A percentile compares a stretch with the other conserved stretches of the same genome.
phyloP scores from a whole-genome alignment of 164 flowering plant genomes.

The Aristolochia californica region DNA sequence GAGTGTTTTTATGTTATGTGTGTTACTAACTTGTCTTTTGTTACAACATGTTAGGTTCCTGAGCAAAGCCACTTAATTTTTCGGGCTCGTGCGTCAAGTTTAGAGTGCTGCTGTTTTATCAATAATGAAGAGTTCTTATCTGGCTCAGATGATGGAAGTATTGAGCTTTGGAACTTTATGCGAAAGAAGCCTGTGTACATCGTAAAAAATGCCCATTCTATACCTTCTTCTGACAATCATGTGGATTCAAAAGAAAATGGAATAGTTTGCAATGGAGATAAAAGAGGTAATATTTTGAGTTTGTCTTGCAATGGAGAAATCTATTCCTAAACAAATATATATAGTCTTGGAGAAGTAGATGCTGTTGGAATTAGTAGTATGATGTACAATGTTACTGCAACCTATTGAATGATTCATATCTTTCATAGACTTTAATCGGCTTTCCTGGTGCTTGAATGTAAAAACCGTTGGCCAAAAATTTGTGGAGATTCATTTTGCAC shows the following conservation, averaged over 20 bases:
- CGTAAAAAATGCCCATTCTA: constrained; percentile 79
- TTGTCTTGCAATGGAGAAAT: background rate
- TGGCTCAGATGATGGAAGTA: constrained; percentile 94
- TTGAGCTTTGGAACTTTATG: constrained; percentile 63
- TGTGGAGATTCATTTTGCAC: no score
- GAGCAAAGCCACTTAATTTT: constrained; percentile 72
- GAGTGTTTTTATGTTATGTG: no score
- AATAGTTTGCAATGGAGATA: constrained; percentile 26
- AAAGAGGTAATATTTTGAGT: constrained; percentile 29
- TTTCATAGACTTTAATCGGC: no score
- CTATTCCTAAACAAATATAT: no score
- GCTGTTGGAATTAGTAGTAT: no score
- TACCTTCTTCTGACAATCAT: constrained; percentile 10
- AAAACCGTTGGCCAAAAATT: no score
- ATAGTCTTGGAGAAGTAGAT: no score
- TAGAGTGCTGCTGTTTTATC: constrained; percentile 77
- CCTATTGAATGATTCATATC: no score
- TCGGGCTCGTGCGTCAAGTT: constrained; percentile 66
- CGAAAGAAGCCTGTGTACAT: constrained; percentile 75
- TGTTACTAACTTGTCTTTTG: background rate
- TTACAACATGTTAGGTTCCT: constrained; percentile 47
- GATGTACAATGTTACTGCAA: no score
- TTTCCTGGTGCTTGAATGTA: no score
- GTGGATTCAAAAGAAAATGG: constrained; percentile 14
- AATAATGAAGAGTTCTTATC: constrained; percentile 76